Evolutionary conservation across 768 basidiomycete genomes (phyloP), one percentile per base, ranked within the genome.

Genomic region (Dioszegia hungarica): DNA sequence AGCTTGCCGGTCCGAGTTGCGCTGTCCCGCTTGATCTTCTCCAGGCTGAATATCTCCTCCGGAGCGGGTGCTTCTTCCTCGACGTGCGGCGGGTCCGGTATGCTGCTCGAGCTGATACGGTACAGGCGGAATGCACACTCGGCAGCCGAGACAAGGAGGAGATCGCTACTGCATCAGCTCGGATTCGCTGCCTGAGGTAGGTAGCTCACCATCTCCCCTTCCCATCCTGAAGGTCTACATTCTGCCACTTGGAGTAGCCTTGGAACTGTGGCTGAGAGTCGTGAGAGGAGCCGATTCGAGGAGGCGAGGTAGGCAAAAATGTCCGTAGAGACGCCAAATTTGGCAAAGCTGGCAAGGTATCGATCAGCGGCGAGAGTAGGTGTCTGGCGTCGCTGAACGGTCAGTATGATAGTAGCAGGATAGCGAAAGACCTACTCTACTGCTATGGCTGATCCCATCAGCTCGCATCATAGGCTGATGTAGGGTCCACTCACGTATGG

Each of bases 61-160:
- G 71, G 71, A 15, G 68, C 40, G 0, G 54, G 54, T 40, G 63
- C 58, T 0, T 48, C 45, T 39, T 68, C 70, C 12, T 50, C 38
- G 5, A 67, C 60, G 31, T 67, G 67, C 5, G 57, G 59, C 47
- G 65, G 65, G 25, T 61, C 56, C 1, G 67, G 65, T 1, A 67
- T 53, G 24, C 10, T 36, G 19, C 53, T 51, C 2, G 33, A 24
- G 22, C 36, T 24, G 0, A 54, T n/a, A 0, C 49, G 19, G 51
- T 58, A 70, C n/a, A 73, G 56, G 38, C 66, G 71, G 2, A 73
- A 52, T n/a, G 62, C 54, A 38, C 61, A 54, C 0, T 49, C 37
- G 4, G 25, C 33, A 11, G 49, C 44, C 2, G 63, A 44, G 3
- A 63, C 45, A 2, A 72, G 60, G 14, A 67, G 52, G 10, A 65